Evolutionary conservation across 2,329 filamentous ascomycete genomes (phyloP).

Genomic region (Myriosclerotinia curreyana): DNA sequence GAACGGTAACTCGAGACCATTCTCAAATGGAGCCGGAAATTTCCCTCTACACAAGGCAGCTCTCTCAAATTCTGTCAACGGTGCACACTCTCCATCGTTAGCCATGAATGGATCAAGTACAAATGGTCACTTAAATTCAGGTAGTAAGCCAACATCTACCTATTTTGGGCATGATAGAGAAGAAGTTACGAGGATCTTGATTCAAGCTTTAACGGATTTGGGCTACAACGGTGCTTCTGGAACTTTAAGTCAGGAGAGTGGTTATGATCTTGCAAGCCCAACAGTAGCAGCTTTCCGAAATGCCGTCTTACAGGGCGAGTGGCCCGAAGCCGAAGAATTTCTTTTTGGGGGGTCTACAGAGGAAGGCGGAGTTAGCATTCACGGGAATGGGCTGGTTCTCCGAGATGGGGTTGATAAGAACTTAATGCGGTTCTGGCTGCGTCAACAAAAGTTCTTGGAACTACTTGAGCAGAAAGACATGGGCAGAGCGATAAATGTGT

Average conservation of each 20-base stretch:
- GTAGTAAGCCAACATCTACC: constrained; percentile 33
- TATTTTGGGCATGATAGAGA: constrained; percentile 89
- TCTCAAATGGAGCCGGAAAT: constrained; percentile 54
- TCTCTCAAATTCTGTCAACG: constrained; percentile 45
- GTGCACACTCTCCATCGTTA: constrained; percentile 46
- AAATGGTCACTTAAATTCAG: constrained; percentile 33
- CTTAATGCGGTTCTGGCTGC: constrained; percentile 81
- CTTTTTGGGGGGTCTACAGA: constrained; percentile 56
- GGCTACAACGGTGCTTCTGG: constrained; percentile 78
- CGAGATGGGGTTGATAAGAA: constrained; percentile 71
- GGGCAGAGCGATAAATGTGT: constrained; percentile 71
- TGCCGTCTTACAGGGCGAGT: constrained; percentile 76
- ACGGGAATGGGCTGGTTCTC: constrained; percentile 64
- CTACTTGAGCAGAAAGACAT: constrained; percentile 75
- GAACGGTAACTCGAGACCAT: constrained; percentile 53
- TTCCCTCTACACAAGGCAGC: constrained; percentile 46
- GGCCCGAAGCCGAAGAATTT: constrained; percentile 80
- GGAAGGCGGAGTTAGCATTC: constrained; percentile 45
- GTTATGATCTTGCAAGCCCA: constrained; percentile 79
- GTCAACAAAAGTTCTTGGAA: constrained; percentile 94
- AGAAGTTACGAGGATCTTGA: constrained; percentile 87
- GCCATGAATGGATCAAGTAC: constrained; percentile 52
- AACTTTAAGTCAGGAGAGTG: constrained; percentile 75
- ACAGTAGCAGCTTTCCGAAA: constrained; percentile 82
- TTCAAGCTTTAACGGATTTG: constrained; percentile 85